Conservation (phyloP, 768 basidiomycete species). For the Mycena amicta region DNA sequence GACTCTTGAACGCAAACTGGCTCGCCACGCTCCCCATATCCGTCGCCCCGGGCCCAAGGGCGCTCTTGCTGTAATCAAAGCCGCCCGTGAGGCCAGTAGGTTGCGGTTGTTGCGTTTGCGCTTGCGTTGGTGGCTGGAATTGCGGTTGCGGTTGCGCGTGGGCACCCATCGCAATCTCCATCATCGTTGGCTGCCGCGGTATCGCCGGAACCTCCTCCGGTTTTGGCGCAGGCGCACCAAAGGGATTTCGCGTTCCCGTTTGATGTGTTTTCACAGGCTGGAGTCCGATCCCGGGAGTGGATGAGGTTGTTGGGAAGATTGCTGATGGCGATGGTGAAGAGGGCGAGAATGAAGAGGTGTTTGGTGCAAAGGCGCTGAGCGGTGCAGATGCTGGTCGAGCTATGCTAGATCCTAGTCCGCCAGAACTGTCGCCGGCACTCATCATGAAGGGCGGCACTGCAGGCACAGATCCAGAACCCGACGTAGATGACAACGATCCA, state of each 20-base stretch:
- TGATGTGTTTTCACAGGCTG: slow-evolving; percentile 82
- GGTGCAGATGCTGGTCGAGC: slow-evolving; percentile 76
- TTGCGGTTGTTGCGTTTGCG: slow-evolving; percentile 24
- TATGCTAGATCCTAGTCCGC: too few relatives aligned
- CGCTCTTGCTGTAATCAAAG: slow-evolving; percentile 43
- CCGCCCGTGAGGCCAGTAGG: slow-evolving; percentile 23
- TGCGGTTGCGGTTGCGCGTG: slow-evolving; percentile 23
- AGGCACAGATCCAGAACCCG: slow-evolving; percentile 12
- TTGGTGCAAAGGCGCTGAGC: slow-evolving; percentile 49
- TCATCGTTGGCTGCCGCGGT: slow-evolving; percentile 63
- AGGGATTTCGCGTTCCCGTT: slow-evolving; percentile 95
- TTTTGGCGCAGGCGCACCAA: slow-evolving; percentile 79
- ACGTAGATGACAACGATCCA: slow-evolving; percentile 6
- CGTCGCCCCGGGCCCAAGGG: slow-evolving; percentile 50
- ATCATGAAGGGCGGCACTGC: slow-evolving; percentile 22
- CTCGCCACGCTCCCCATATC: slow-evolving; percentile 74
- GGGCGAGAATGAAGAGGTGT: too few relatives aligned
- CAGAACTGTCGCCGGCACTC: too few relatives aligned
- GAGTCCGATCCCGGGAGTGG: slow-evolving; percentile 31
- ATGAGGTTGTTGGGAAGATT: slow-evolving; percentile 33
- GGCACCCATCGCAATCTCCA: slow-evolving; percentile 69
- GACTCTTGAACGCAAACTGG: slow-evolving; percentile 58
- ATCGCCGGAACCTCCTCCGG: slow-evolving; percentile 10
- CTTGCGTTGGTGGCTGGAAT: slow-evolving; percentile 23
- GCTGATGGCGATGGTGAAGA: slow-evolving; percentile 28